Evolutionary conservation across 306 rosid genomes (phyloP), one percentile per base, ranked within the genome.

Genomic region (Prunus dulcis): DNA sequence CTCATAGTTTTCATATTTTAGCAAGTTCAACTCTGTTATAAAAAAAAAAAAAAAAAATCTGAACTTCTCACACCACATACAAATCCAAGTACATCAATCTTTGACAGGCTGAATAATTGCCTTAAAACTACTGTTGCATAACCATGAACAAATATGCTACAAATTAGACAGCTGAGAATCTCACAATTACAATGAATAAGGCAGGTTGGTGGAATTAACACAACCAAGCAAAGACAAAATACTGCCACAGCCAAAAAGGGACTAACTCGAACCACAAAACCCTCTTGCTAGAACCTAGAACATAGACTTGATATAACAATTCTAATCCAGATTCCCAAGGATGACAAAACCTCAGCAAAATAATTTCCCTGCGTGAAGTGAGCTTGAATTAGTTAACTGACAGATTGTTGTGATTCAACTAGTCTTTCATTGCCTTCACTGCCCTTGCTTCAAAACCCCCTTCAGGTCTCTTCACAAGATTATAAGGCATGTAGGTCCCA

Each of bases 401-500:
- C 50, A 43, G 51, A 67, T 30, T 69, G 53, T 52, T 45, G 46
- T n/a, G 61, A 55, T 28, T 49, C 53, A 51, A 60, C 83, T 86
- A 83, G 60, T 87, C 88, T 85, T 89, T 89, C 20, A 43, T 75
- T 38, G 82, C 77, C 84, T 89, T 91, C 47, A 61, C 75, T 23
- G 87, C 78, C 83, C 73, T 89, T 2, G 90, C 96, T 70, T 88
- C 93, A 56, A 88, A 89, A 41, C 98, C 98, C 38, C 98, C 96
- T 58, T 76, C 96, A 0, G 91, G 83, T 70, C 89, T 81, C 82
- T 77, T 89, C 71, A 88, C 92, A 49, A 93, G 89, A 73, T 66
- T 71, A 86, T 86, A 89, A 6, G 93, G 97, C 98, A 93, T 91
- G 81, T 89, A 71, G 46, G 98, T 93, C 15, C 93, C 96, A 1